These are phyloP conservation scores for Fusarium sp. DNA, from an alignment of 2,329 filamentous ascomycete species.

Conservation along the genomic window DNA sequence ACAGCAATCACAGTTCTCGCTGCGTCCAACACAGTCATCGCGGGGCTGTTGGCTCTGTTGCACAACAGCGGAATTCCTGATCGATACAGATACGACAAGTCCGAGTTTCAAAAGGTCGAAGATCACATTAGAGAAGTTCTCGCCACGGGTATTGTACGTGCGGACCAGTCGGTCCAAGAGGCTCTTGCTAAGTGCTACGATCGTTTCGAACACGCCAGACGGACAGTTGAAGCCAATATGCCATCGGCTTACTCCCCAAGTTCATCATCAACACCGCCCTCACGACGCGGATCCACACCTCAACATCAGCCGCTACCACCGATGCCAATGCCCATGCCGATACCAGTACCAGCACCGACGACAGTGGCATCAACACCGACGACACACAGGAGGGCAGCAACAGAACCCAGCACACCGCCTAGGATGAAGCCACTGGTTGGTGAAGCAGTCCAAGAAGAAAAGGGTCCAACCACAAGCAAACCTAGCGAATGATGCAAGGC, in stretches of 20 bases:
- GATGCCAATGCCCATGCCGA: neutral
- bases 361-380: neutral
- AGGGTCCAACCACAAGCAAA: slow-evolving; percentile 14
- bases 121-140: slow-evolving; percentile 61
- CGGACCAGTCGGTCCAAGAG: slow-evolving; percentile 55
- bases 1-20: slow-evolving; percentile 60
- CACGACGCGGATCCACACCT: neutral
- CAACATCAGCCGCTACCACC: neutral
- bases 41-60: slow-evolving; percentile 60
- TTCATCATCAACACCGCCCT: slow-evolving; percentile 16
- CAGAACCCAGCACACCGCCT: slow-evolving; percentile 1
- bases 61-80: slow-evolving; percentile 65
- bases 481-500: slow-evolving; percentile 13
- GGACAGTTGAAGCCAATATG: slow-evolving; percentile 58
- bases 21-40: slow-evolving; percentile 59
- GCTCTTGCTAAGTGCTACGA: slow-evolving; percentile 59
- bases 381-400: neutral
- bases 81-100: slow-evolving; percentile 59
- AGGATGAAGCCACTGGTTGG: neutral
- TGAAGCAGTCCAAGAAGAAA: slow-evolving; percentile 6
- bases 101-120: slow-evolving; percentile 60
- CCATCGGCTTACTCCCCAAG: slow-evolving; percentile 53
- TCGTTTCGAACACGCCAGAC: slow-evolving; percentile 56
- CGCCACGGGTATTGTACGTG: slow-evolving; percentile 57
- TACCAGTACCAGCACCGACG: neutral